Evolutionary conservation across 2,329 filamentous ascomycete species (phyloP), one percentile per base, ranked within the genome.

Genomic region (Colletotrichum orchidophilum): DNA sequence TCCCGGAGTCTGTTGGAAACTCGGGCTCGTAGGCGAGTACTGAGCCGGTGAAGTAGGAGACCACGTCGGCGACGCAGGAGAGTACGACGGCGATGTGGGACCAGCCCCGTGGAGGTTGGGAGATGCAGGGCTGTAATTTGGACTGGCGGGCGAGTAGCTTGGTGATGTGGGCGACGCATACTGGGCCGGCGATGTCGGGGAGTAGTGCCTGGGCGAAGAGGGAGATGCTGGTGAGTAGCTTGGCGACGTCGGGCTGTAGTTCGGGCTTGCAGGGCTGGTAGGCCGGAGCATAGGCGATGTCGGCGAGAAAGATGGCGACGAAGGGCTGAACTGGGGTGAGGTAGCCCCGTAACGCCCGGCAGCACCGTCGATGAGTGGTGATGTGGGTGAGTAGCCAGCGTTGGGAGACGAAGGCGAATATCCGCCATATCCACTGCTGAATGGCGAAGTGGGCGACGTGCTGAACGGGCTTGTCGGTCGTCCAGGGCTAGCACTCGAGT

Each of bases 321-420:
- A 86, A 1, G 89, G 89, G 73, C 87, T 91, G 80, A 92, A 92
- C 35, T 87, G 88, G 3, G 90, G 90, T 71, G 89, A 91, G 26
- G 86, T 83, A 71, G 90, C 84, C 18, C 59, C 59, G 75, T 86
- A 90, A 24, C 87, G 84, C 57, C 84, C 81, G 35, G 81, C 83
- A 79, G 90, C 78, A 60, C 85, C 85, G 71, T 83, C 81, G 82
- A 92, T 81, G 85, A 90, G 83, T 35, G 88, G 93, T 58, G 93
- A 96, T 0, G 93, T 94, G 3, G 94, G 94, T 53, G 93, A 94
- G 82, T 94, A 95, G 3, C 89, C 89, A 9, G 89, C 90, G 49
- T 90, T 90, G 59, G 93, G 93, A 39, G 93, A 96, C 1, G 94
- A 91, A 1, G 94, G 93, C 55, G 93, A 94, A 82, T 94, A 95